Percentiles rank a stretch among this genome's conserved stretches.
phyloP scores from a whole-genome alignment of 2,329 filamentous ascomycete genomes.

The Aspergillus pseudoglaucus region DNA sequence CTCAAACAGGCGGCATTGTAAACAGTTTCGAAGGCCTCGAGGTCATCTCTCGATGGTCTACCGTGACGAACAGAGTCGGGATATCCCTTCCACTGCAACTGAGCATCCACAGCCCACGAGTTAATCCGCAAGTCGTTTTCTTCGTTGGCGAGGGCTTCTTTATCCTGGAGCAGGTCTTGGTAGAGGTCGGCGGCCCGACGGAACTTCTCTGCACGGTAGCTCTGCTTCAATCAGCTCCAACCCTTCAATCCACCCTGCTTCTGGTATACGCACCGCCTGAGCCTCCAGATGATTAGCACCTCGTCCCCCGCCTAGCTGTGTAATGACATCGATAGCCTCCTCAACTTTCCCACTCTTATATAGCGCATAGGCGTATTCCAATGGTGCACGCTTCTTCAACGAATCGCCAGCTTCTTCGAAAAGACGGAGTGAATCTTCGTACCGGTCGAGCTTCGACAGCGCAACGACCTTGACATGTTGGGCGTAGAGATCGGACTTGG shows the following conservation, averaged over 20 bases:
- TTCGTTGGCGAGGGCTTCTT: slow-evolving; percentile 40
- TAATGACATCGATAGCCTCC: slow-evolving; percentile 49
- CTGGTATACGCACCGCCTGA: slow-evolving; percentile 45
- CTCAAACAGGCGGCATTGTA: slow-evolving; percentile 60
- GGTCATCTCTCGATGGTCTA: slow-evolving; percentile 51
- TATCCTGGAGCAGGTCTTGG: slow-evolving; percentile 40
- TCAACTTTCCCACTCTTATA: slow-evolving; percentile 55
- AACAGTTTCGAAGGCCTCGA: slow-evolving; percentile 59
- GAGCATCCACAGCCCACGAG: slow-evolving; percentile 54
- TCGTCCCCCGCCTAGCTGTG: slow-evolving; percentile 35
- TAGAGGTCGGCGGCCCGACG: slow-evolving; percentile 50
- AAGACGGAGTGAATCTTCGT: slow-evolving; percentile 52
- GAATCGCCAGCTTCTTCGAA: slow-evolving; percentile 49
- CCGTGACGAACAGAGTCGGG: slow-evolving; percentile 47
- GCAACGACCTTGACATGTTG: slow-evolving; percentile 56
- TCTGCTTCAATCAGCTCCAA: slow-evolving; percentile 13
- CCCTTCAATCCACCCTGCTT: background rate
- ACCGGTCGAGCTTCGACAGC: slow-evolving; percentile 57
- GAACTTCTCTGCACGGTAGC: slow-evolving; percentile 57
- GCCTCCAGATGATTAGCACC: slow-evolving; percentile 56
- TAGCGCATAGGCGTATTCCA: slow-evolving; percentile 58
- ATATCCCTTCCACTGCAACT: slow-evolving; percentile 54
- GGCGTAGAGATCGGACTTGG: slow-evolving; percentile 50
- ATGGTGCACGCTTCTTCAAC: slow-evolving; percentile 48
- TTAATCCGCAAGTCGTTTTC: slow-evolving; percentile 58